phyloP scores from a whole-genome alignment of 2,329 filamentous ascomycete genomes.

The Scedosporium dehoogii region DNA sequence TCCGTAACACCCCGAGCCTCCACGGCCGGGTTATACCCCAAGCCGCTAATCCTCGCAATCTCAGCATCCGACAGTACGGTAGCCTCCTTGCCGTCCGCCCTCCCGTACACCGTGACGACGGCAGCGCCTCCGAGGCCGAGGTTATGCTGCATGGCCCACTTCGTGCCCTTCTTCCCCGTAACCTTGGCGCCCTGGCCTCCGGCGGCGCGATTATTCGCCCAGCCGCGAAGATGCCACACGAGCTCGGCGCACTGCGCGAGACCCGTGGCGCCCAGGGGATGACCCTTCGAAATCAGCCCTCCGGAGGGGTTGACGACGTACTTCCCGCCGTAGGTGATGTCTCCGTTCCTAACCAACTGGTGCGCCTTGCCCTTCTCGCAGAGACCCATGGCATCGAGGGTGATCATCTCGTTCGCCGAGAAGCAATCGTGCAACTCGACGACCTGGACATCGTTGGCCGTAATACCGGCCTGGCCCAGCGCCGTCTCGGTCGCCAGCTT shows the following conservation, averaged over 20 bases:
- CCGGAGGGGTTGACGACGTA: conserved; percentile 89
- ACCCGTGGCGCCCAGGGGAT: conserved; percentile 89
- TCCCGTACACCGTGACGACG: conserved; percentile 81
- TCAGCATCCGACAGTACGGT: conserved; percentile 48
- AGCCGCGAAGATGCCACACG: conserved; percentile 89
- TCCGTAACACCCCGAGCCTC: conserved; percentile 82
- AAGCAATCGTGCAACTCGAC: conserved; percentile 97
- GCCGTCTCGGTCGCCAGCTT: conserved; percentile 59
- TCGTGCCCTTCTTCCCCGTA: conserved; percentile 42
- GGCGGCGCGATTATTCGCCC: conserved; percentile 81
- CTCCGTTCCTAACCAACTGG: conserved; percentile 75
- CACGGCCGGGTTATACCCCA: conserved; percentile 89
- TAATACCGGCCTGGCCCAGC: conserved; percentile 61
- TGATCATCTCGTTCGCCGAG: conserved; percentile 87
- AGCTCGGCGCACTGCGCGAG: conserved; percentile 91
- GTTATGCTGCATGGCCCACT: conserved; percentile 79
- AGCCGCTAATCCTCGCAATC: conserved; percentile 54
- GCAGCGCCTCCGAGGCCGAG: conserved; percentile 83
- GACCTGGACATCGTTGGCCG: conserved; percentile 63
- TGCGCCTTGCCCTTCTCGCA: conserved; percentile 74
- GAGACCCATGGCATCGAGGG: conserved; percentile 77
- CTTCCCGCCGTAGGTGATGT: conserved; percentile 82
- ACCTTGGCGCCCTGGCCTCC: not conserved
- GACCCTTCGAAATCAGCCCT: conserved; percentile 90
- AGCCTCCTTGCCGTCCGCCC: conserved; percentile 64